Base-by-base conservation (phyloP, 257 asterid species). In the Solanum arcanum region DNA sequence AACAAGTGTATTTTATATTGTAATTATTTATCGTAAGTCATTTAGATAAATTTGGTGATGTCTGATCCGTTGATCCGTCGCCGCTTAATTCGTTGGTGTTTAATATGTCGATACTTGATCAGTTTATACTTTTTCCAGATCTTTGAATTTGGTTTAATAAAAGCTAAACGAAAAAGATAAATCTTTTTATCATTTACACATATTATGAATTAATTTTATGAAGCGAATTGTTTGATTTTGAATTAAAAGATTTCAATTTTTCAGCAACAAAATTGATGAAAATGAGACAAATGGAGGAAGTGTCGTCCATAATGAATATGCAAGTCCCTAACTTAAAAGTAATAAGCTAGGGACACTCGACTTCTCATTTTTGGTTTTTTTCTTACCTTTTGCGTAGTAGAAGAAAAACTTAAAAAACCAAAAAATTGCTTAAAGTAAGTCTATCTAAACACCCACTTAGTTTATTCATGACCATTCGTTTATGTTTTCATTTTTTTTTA, bases 81-180 rank as follows among this genome's bases (percentile, higher is more conserved):
- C 5, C 35, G 35, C 35, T 33, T 33, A 4, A 33, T 33, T 0
- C 35, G 5, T 33, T 1, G 35, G 0, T 33, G 35, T 33, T 0
- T 33, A 1, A 33, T 33, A 3, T 4, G 35, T 33, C 5, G 35
- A 33, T 33, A 33, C 35, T 33, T 33, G 35, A 33, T 33, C 35
- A 3, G 1, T 33, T 1, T 0, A 33, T 33, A 33, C 5, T 33
- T 33, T 3, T 33, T 33, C 0, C 0, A 33, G 5, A 33, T 56
- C 9, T 18, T 56, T 56, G 11, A 56, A 56, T 56, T 56, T 56
- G n/a, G 1, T 56, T 18, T 56, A 56, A 56, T 56, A 56, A 56
- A 18, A 56, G 7, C 0, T 18, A 7, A 56, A 56, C 0, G 12
- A 56, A 18, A 56, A 56, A 42, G 1, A 18, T 56, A 5, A 56